Conservation (phyloP, 495 filamentous ascomycete genomes). For the Margaritispora aquatica region DNA sequence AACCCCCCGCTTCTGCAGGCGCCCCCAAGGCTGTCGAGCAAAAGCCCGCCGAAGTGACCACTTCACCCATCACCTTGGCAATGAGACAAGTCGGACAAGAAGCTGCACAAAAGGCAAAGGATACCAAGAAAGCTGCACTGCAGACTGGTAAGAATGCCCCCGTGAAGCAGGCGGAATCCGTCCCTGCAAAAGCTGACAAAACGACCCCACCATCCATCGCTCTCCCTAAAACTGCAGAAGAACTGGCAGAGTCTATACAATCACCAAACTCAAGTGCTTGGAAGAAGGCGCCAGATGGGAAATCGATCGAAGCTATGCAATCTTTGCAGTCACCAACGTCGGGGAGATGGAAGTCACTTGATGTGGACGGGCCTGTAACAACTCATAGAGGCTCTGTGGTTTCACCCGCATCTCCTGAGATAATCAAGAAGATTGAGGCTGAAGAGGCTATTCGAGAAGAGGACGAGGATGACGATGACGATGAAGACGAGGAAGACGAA, state of each 20-base stretch:
- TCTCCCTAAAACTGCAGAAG: constrained; percentile 1
- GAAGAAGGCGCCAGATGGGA: constrained; percentile 12
- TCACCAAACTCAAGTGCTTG: constrained; percentile 36
- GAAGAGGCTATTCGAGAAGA: constrained; percentile 29
- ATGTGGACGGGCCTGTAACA: constrained; percentile 29
- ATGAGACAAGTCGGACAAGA: constrained; percentile 62
- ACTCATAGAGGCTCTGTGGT: constrained; percentile 17
- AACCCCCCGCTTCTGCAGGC: constrained; percentile 1
- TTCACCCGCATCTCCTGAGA: constrained; percentile 23
- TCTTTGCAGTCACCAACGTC: constrained; percentile 39
- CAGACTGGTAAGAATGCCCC: constrained; percentile 20
- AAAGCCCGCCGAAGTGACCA: background rate
- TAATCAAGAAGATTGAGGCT: constrained; percentile 27
- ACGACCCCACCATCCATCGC: constrained; percentile 11
- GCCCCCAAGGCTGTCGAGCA: constrained; percentile 1
- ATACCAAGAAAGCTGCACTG: constrained; percentile 28
- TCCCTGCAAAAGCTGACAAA: constrained; percentile 15
- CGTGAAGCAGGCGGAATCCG: constrained; percentile 16
- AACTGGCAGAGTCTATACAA: constrained; percentile 21
- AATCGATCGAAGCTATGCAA: constrained; percentile 10
- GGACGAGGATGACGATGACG: constrained; percentile 26
- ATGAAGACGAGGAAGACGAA: constrained; percentile 14
- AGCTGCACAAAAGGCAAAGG: constrained; percentile 59
- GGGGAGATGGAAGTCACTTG: constrained; percentile 38
- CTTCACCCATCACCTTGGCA: constrained; percentile 39